A percentile compares a stretch with the other conserved stretches of the same genome.
phyloP scores from a whole-genome alignment of 2,329 filamentous ascomycete species.

The Metarhizium brunneum region DNA sequence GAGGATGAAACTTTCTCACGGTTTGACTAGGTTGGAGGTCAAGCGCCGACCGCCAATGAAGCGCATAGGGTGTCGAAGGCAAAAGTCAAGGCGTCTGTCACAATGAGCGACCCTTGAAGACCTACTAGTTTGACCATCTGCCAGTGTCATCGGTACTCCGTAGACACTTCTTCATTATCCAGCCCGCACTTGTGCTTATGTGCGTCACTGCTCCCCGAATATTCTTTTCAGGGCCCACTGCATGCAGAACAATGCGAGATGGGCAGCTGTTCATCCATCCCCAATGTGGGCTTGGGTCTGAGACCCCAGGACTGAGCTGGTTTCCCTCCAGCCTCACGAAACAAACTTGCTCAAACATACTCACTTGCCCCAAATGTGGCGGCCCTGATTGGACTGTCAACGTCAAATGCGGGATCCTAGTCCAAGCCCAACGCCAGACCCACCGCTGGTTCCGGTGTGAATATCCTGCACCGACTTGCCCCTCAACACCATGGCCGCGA shows the following conservation, averaged over 20 bases:
- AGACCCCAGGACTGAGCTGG: not conserved
- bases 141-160: no score
- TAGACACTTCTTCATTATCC: no score
- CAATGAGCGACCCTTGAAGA: no score
- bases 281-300: not conserved
- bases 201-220: no score
- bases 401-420: not conserved
- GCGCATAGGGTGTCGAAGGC: no score
- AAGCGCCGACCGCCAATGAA: no score
- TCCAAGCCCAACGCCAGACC: not conserved
- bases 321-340: not conserved
- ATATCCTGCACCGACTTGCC: not conserved
- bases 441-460: not conserved
- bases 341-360: constrained; percentile 31
- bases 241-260: no score
- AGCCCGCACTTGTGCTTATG: no score
- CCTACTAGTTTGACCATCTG: no score
- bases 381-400: constrained; percentile 8
- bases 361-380: constrained; percentile 12
- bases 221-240: no score
- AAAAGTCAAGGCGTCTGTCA: no score
- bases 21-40: not conserved
- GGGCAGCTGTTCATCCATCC: no score
- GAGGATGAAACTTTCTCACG: constrained; percentile 10
- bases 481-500: not conserved